Evolutionary conservation across 768 basidiomycete species (phyloP).

Genomic region (Amylocystis lapponica): DNA sequence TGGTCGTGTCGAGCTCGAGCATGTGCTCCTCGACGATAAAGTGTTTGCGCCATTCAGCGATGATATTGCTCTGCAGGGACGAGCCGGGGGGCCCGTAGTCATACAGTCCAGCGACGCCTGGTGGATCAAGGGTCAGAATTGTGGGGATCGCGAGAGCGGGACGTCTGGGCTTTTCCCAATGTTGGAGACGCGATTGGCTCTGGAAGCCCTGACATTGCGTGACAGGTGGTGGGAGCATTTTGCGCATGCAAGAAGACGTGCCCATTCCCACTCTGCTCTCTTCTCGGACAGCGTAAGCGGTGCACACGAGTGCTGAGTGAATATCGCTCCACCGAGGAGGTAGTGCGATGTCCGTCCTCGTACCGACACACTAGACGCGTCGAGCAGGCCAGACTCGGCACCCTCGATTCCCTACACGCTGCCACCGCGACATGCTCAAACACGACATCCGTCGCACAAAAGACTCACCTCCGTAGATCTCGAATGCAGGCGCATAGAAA

Average conservation of each 20-base stretch:
- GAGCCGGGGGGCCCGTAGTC: constrained; percentile 98
- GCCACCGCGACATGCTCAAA: not conserved
- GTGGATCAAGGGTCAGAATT: constrained; percentile 2
- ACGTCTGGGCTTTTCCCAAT: no score
- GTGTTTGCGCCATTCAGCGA: constrained; percentile 93
- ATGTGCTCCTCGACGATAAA: constrained; percentile 98
- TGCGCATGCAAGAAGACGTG: no score
- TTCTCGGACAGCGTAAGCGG: no score
- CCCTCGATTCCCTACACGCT: not conserved
- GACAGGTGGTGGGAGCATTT: no score
- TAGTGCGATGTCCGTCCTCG: no score
- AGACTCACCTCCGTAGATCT: constrained; percentile 91
- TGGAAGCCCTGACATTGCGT: no score
- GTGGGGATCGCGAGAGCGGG: not conserved
- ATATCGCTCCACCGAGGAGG: no score
- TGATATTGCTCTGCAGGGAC: constrained; percentile 92
- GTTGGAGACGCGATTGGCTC: no score
- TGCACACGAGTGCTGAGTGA: no score
- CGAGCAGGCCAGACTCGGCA: no score
- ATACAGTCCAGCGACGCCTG: constrained; percentile 95
- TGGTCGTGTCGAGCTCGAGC: constrained; percentile 97
- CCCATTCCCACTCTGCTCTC: no score
- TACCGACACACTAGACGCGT: not conserved
- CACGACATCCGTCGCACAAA: not conserved
- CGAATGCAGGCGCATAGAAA: constrained; percentile 97